phyloP scores from a whole-genome alignment of 2,329 filamentous ascomycete genomes.

The Coleophoma cylindrospora region DNA sequence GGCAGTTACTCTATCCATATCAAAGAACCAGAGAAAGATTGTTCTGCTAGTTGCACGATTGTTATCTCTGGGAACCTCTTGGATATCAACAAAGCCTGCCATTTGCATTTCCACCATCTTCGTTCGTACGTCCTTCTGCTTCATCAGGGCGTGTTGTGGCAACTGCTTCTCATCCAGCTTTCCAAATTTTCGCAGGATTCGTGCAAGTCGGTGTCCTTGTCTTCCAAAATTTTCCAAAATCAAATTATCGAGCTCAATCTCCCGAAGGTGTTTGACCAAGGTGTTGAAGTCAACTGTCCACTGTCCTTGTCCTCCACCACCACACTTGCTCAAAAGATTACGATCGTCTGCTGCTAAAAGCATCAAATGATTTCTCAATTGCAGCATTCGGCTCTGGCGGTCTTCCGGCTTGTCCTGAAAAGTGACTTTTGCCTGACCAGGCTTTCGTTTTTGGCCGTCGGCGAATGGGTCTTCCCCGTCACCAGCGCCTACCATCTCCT shows the following conservation, averaged over 20 bases:
- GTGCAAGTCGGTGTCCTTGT: conserved; percentile 74
- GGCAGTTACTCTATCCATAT: conserved; percentile 64
- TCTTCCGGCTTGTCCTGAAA: conserved; percentile 40
- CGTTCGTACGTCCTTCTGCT: conserved; percentile 77
- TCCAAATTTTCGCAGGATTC: conserved; percentile 79
- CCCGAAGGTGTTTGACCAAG: conserved; percentile 65
- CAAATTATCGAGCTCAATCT: conserved; percentile 75
- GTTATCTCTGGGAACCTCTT: conserved; percentile 89
- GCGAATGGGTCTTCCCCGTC: conserved; percentile 15
- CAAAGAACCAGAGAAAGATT: conserved; percentile 89
- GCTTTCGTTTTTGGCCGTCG: conserved; percentile 13
- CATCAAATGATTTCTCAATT: conserved; percentile 69
- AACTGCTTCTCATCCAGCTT: conserved; percentile 94
- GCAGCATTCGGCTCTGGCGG: conserved; percentile 41
- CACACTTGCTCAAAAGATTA: conserved; percentile 64
- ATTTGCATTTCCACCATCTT: conserved; percentile 84
- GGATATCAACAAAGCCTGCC: conserved; percentile 80
- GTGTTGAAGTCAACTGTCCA: conserved; percentile 83
- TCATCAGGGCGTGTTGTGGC: conserved; percentile 74
- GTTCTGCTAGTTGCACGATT: conserved; percentile 77
- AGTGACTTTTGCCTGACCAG: conserved; percentile 34
- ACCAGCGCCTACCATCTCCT: conserved; percentile 9
- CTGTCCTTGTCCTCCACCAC: conserved; percentile 57
- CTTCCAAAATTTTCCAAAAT: conserved; percentile 74
- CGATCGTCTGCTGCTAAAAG: conserved; percentile 65